Conservation (phyloP, 1,284 basidiomycete genomes). For the Trichosporon sp. region DNA sequence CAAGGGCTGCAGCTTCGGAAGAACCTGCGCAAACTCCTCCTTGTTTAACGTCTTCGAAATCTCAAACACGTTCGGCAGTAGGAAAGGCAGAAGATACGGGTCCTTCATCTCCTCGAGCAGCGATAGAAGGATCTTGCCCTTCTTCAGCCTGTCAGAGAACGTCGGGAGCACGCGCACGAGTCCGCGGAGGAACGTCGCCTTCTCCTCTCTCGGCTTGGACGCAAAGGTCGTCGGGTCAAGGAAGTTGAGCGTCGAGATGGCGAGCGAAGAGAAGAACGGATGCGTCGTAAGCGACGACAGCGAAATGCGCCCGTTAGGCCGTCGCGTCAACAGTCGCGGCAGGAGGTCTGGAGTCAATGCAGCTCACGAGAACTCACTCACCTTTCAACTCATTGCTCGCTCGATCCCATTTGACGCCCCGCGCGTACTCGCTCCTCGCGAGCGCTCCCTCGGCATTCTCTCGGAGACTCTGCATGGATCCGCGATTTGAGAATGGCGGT, state of each 20-base stretch:
- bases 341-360: constrained; percentile 66
- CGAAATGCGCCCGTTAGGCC: constrained; percentile 70
- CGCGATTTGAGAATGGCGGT: constrained; percentile 85
- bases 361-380: constrained; percentile 28
- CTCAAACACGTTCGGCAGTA: constrained; percentile 95
- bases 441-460: constrained; percentile 70
- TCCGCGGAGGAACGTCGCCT: constrained; percentile 94
- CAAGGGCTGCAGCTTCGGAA: constrained; percentile 86
- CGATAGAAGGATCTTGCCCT: constrained; percentile 89
- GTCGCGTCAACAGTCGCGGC: constrained; percentile 74
- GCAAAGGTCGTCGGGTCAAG: constrained; percentile 94
- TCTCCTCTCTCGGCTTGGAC: constrained; percentile 89
- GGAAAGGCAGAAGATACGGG: constrained; percentile 84
- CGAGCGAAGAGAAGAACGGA: constrained; percentile 92
- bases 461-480: constrained; percentile 75
- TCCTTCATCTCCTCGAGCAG: constrained; percentile 99
- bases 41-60: constrained; percentile 79
- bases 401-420: constrained; percentile 50
- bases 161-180: constrained; percentile 76
- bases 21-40: constrained; percentile 74
- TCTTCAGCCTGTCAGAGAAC: constrained; percentile 84
- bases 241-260: constrained; percentile 95
- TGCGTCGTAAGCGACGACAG: constrained; percentile 78
- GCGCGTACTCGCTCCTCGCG: constrained; percentile 44
- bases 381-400: constrained; percentile 51